Evolutionary conservation across 2,329 filamentous ascomycete species (phyloP).

Genomic region (Dactylonectria estremocensis): DNA sequence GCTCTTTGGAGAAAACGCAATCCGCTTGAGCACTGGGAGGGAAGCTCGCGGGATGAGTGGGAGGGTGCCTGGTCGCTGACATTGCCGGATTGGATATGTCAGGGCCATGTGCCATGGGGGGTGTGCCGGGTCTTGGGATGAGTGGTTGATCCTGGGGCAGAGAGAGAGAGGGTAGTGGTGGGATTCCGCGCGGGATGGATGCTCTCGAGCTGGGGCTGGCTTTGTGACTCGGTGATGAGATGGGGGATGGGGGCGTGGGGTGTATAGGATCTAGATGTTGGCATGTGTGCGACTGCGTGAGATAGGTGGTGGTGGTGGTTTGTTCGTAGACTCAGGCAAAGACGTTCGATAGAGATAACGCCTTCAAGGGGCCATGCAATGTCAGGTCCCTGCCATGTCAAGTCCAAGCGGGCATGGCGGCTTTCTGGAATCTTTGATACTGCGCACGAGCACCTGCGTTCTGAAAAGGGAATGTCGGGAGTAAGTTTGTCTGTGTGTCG

Average conservation of each 20-base stretch:
- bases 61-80: constrained; percentile 11
- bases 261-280: constrained; percentile 33
- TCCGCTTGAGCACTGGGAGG: constrained; percentile 4
- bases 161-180: constrained; percentile 13
- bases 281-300: constrained; percentile 22
- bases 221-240: constrained; percentile 31
- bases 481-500: constrained; percentile 7
- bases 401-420: constrained; percentile 4
- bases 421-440: constrained; percentile 25
- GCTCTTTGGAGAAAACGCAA: constrained; percentile 13
- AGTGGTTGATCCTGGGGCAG: background rate
- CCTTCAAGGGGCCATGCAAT: background rate
- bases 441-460: constrained; percentile 4
- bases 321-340: background rate
- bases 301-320: constrained; percentile 1
- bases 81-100: constrained; percentile 30
- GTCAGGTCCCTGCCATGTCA: background rate
- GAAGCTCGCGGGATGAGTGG: background rate
- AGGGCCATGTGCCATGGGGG: constrained; percentile 10
- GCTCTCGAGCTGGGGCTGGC: background rate
- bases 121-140: background rate
- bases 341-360: constrained; percentile 11
- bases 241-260: constrained; percentile 27
- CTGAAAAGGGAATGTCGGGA: constrained; percentile 14
- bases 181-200: constrained; percentile 27